Evolutionary conservation across 768 basidiomycete species (phyloP).

Genomic region (Lyophyllum decastes): DNA sequence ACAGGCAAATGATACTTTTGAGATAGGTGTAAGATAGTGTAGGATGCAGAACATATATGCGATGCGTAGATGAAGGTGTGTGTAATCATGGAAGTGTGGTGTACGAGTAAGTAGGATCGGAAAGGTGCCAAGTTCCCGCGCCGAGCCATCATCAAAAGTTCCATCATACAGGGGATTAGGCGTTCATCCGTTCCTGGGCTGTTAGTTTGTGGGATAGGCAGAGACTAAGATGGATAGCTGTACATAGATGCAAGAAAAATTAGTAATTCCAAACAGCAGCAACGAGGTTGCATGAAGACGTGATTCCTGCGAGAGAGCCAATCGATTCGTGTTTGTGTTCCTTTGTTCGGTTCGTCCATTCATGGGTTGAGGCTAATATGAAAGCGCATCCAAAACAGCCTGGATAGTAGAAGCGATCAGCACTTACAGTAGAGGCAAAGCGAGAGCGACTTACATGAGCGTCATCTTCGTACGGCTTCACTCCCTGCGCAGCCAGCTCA

Average conservation of each 20-base stretch:
- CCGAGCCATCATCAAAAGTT: no score
- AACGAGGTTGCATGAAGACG: background rate
- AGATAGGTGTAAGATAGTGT: background rate
- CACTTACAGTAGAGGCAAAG: background rate
- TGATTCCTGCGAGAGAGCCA: background rate
- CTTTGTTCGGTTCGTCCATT: background rate
- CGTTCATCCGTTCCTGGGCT: no score
- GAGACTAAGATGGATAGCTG: no score
- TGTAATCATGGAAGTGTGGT: no score
- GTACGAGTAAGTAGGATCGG: no score
- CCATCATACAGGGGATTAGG: no score
- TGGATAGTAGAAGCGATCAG: background rate
- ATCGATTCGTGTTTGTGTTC: background rate
- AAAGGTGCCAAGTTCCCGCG: no score
- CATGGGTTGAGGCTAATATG: conserved; percentile 1
- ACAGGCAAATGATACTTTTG: background rate
- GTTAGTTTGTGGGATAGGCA: no score
- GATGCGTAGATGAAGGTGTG: background rate
- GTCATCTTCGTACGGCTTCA: conserved; percentile 48
- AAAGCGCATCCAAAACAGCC: conserved; percentile 11
- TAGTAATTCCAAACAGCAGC: background rate
- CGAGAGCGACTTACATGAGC: conserved; percentile 40
- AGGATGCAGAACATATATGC: background rate
- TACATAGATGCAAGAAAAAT: background rate
- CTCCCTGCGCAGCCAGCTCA: conserved; percentile 37